Evolutionary conservation across 208 protist species (phyloP), one percentile per base, ranked within the genome.

Genomic region (Porcisia hertigi): DNA sequence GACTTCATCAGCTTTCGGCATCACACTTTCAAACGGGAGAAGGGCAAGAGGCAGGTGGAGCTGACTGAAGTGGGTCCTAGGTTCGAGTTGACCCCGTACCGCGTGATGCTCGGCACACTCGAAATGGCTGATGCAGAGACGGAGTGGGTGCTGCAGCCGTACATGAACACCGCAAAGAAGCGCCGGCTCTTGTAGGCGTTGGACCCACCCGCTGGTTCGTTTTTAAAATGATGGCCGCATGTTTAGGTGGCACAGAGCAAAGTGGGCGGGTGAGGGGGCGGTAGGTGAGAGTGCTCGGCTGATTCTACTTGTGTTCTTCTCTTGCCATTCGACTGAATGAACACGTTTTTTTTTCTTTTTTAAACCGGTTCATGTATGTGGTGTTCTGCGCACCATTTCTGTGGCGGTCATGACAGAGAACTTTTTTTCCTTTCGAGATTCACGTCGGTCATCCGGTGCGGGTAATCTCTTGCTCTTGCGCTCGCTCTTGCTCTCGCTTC

Each of bases 1-100:
- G 99, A 99, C 83, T 99, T 96, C 81, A 99, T 99, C 80, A 98
- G 97, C 65, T 99, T 99, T 85, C 92, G 98, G 53, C 98, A 99
- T 83, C 99, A 99, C 88, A 95, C 92, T 11, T 99, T 97, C 82
- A 90, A 91, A 72, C 85, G 83, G 53, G 96, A 98, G 66, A 79
- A 83, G 45, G 62, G 71, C 20, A 80, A 55, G 63, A 70, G 58
- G 53, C 67, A 65, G 36, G 97, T 99, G 57, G 88, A 98, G 71
- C 82, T 99, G 71, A 96, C 87, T 23, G 99, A 99, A 87, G 85
- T 99, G 54, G 99, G 99, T 1, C 99, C 99, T 16, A 95, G 99
- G 30, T 99, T 99, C 83, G 98, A 99, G 80, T 79, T 99, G 64
- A 88, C 87, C 45, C 96, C 99, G 23, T 99, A 99, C 84, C 90